Evolutionary conservation across 2,329 filamentous ascomycete genomes (phyloP).

Genomic region (Leptosphaerulina australis): DNA sequence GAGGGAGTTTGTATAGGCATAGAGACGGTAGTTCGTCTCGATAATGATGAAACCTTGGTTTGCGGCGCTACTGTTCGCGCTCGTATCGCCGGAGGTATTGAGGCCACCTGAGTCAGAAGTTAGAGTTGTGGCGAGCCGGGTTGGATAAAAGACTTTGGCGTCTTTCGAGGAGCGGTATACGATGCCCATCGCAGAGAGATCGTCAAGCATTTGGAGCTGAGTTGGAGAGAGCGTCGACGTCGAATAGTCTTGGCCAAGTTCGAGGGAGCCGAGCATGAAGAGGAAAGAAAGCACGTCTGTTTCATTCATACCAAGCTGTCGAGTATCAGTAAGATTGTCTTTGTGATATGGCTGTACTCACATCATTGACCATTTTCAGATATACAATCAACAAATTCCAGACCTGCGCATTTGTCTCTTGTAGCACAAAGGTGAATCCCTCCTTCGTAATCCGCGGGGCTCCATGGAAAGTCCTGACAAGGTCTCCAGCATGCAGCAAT

Average conservation of each 20-base stretch:
- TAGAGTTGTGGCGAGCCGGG: constrained; percentile 89
- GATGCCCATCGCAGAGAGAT: constrained; percentile 89
- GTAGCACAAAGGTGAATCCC: constrained; percentile 91
- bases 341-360: constrained; percentile 29
- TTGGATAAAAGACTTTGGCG: constrained; percentile 76
- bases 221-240: constrained; percentile 81
- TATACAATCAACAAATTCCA: constrained; percentile 95
- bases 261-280: constrained; percentile 91
- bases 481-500: constrained; percentile 77
- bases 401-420: constrained; percentile 95
- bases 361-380: constrained; percentile 78
- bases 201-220: constrained; percentile 86
- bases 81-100: constrained; percentile 58
- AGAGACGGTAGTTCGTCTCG: constrained; percentile 97
- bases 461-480: constrained; percentile 69
- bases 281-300: constrained; percentile 96
- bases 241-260: constrained; percentile 89
- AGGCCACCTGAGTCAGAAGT: constrained; percentile 77
- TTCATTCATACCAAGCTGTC: constrained; percentile 74
- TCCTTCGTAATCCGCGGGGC: constrained; percentile 82
- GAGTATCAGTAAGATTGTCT: constrained; percentile 9
- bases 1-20: constrained; percentile 93
- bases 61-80: constrained; percentile 54
- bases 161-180: constrained; percentile 67
- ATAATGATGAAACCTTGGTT: constrained; percentile 86